Percentiles rank a stretch among this genome's conserved stretches.
These are phyloP conservation scores for Phoma sp. DNA, from an alignment of 2,329 filamentous ascomycete genomes.

Conservation along the genomic window DNA sequence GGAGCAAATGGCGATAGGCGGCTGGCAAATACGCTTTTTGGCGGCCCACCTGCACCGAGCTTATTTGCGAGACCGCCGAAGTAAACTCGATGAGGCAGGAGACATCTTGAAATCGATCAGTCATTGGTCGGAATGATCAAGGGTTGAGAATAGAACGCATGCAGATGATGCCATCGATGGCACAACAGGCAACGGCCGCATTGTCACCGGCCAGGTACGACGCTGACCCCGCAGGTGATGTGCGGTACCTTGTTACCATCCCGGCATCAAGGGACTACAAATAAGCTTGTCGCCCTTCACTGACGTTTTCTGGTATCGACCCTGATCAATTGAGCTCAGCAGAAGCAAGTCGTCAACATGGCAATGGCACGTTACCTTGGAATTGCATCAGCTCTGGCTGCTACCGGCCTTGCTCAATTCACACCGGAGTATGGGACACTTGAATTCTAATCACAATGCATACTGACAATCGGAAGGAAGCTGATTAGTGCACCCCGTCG, in stretches of 20 bases:
- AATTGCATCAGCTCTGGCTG: constrained; percentile 42
- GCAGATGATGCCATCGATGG: constrained; percentile 28
- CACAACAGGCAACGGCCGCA: constrained; percentile 12
- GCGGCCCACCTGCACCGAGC: constrained; percentile 27
- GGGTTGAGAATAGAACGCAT: constrained; percentile 7
- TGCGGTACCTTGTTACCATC: constrained; percentile 17
- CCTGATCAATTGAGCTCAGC: constrained; percentile 34
- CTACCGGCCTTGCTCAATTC: constrained; percentile 39
- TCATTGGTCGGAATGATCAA: constrained; percentile 5
- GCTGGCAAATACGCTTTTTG: constrained; percentile 32
- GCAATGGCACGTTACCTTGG: constrained; percentile 45
- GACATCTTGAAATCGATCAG: constrained; percentile 16
- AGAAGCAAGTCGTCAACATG: constrained; percentile 35
- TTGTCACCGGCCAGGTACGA: constrained; percentile 19
- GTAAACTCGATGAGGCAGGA: constrained; percentile 32
- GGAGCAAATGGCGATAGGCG: constrained; percentile 26
- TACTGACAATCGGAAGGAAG: constrained; percentile 27
- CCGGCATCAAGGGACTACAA: constrained; percentile 24
- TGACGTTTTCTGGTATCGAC: constrained; percentile 27
- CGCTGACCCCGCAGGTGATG: constrained; percentile 19
- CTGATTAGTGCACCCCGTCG: constrained; percentile 76
- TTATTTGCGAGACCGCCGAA: constrained; percentile 26
- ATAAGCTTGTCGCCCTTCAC: constrained; percentile 29
- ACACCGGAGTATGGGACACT: constrained; percentile 42
- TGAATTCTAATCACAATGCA: not conserved